Conservation (phyloP, 139 green algal genomes). For the Ettlia oleoabundans region DNA sequence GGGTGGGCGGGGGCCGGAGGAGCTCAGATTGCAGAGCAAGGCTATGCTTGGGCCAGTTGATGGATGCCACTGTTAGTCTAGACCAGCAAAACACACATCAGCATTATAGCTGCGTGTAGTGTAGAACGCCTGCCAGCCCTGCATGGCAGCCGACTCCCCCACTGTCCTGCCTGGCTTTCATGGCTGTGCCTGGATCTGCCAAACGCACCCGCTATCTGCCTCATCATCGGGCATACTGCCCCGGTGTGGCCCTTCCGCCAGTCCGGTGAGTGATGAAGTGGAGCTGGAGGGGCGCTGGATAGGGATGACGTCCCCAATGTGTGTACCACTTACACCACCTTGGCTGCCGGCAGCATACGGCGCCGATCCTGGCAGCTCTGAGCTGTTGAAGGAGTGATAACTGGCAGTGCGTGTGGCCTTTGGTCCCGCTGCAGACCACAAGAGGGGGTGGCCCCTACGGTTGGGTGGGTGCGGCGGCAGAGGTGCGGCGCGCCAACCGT, state of each 20-base stretch:
- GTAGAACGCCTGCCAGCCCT: background rate
- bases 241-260: background rate
- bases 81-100: no score
- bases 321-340: background rate
- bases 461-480: background rate
- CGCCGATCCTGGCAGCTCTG: background rate
- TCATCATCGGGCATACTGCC: conserved; percentile 1
- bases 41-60: no score
- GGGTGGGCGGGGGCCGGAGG: no score
- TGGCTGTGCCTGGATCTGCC: no score
- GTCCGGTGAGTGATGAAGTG: background rate
- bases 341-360: background rate
- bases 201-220: background rate
- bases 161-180: no score
- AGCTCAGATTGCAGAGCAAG: no score
- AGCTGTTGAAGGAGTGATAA: conserved; percentile 13
- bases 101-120: no score
- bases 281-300: conserved; percentile 10
- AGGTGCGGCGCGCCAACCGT: background rate
- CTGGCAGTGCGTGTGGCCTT: background rate
- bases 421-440: conserved; percentile 7
- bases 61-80: no score
- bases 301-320: conserved; percentile 30
- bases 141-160: no score
- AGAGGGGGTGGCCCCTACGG: no score